phyloP scores from a whole-genome alignment of 768 basidiomycete genomes.

The Ephemerocybe angulata region DNA sequence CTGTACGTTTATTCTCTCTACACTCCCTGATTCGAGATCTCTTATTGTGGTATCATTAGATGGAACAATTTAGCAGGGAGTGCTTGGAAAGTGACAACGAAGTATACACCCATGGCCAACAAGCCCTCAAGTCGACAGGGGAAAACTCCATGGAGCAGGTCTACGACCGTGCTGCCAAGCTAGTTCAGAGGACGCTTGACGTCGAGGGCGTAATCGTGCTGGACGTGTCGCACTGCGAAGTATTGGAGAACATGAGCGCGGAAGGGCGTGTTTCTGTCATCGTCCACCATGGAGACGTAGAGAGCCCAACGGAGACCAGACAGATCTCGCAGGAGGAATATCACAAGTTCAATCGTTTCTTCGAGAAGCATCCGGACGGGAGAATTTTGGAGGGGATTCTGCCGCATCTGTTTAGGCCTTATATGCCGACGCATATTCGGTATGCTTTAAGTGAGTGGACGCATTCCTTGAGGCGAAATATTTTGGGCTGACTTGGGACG shows the following conservation, averaged over 20 bases:
- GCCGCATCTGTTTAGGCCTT: conserved; percentile 76
- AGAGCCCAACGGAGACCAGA: conserved; percentile 46
- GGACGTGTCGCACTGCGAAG: conserved; percentile 89
- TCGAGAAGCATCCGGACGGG: conserved; percentile 77
- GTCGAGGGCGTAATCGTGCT: conserved; percentile 90
- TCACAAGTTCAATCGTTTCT: conserved; percentile 69
- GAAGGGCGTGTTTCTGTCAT: conserved; percentile 66
- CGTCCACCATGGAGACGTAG: conserved; percentile 65
- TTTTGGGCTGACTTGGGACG: conserved; percentile 7
- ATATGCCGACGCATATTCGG: conserved; percentile 78
- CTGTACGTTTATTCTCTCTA: no score
- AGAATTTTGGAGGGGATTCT: conserved; percentile 85
- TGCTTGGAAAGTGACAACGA: conserved; percentile 86
- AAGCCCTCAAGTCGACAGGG: conserved; percentile 32
- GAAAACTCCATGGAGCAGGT: conserved; percentile 76
- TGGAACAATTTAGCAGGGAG: conserved; percentile 95
- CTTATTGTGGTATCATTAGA: no score
- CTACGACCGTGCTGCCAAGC: conserved; percentile 84
- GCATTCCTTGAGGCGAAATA: neutral
- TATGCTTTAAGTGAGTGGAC: conserved; percentile 75
- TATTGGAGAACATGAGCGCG: conserved; percentile 62
- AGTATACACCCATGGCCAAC: conserved; percentile 29
- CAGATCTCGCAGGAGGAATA: conserved; percentile 71
- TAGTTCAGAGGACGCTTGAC: conserved; percentile 87
- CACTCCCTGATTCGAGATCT: no score